Evolutionary conservation across 2,329 filamentous ascomycete genomes (phyloP).

Genomic region (Neofusicoccum laricinum): DNA sequence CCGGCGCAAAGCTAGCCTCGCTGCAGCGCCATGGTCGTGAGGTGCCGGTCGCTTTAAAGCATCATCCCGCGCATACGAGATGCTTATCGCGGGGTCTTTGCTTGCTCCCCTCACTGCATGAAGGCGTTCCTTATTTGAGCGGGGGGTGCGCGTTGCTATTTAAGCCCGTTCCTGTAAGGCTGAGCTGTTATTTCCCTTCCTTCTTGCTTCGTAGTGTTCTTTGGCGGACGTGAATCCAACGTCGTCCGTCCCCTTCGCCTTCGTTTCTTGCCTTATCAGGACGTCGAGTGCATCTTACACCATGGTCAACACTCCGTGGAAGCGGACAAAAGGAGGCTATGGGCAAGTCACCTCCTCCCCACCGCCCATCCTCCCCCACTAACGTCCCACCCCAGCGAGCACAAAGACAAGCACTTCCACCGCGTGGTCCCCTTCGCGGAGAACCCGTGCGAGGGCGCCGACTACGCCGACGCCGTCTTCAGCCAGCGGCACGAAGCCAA

Average conservation of each 20-base stretch:
- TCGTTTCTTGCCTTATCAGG: not conserved
- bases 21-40: not conserved
- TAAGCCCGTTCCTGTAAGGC: not conserved
- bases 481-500: constrained; percentile 39
- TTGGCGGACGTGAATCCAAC: not conserved
- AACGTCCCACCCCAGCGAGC: not conserved
- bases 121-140: not conserved
- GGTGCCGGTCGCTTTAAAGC: not conserved
- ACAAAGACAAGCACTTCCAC: constrained; percentile 27
- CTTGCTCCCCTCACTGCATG: not conserved
- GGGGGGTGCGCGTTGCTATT: not conserved
- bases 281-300: not conserved
- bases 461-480: constrained; percentile 34
- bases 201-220: not conserved
- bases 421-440: constrained; percentile 34
- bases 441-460: constrained; percentile 34
- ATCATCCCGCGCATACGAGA: not conserved
- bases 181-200: not conserved
- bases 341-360: not conserved
- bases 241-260: not conserved
- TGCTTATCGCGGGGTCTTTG: not conserved
- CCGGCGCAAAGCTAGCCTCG: not conserved
- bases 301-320: constrained; percentile 4
- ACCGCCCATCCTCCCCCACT: not conserved
- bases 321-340: not conserved